A percentile compares a stretch with the other conserved stretches of the same genome.
Evolutionary conservation across 352 stramenopile genomes (phyloP).

Genomic region (Pythium plurisporium): DNA sequence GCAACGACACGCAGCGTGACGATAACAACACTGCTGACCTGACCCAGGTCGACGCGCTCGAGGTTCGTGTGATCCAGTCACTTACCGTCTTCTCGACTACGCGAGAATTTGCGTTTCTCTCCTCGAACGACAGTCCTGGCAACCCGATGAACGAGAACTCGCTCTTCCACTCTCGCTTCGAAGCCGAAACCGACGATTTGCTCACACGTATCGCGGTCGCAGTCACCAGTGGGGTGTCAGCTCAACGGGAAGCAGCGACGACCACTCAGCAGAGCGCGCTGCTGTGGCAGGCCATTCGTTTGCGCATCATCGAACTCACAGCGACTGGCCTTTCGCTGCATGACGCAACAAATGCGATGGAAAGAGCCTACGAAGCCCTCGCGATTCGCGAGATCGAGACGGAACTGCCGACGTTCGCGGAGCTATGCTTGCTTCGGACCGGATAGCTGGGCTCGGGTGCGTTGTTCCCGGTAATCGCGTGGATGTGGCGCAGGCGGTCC

Average conservation of each 20-base stretch:
- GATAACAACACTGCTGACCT: not conserved
- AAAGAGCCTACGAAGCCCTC: slow-evolving; percentile 6
- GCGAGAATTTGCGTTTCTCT: not conserved
- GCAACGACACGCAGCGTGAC: not conserved
- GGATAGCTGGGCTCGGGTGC: not conserved
- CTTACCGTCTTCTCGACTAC: not conserved
- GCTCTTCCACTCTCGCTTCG: slow-evolving; percentile 2
- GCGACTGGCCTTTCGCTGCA: not conserved
- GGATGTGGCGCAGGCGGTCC: not conserved
- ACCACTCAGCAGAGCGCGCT: not conserved
- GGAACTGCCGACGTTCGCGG: not conserved
- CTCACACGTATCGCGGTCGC: slow-evolving; percentile 2
- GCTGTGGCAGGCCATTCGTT: slow-evolving; percentile 19
- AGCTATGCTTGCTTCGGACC: slow-evolving; percentile 11
- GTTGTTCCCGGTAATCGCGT: not conserved
- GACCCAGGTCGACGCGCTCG: not conserved
- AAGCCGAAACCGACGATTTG: slow-evolving; percentile 9
- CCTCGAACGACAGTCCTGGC: not conserved
- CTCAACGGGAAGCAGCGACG: not conserved
- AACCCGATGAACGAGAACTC: not conserved
- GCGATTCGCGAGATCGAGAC: slow-evolving; percentile 6
- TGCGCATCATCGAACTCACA: slow-evolving; percentile 18
- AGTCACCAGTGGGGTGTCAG: not conserved
- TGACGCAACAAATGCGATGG: slow-evolving; percentile 3
- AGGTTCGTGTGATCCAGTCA: not conserved